Conservation (phyloP, 2,329 filamentous ascomycete genomes). For the Aureobasidium subglaciale region DNA sequence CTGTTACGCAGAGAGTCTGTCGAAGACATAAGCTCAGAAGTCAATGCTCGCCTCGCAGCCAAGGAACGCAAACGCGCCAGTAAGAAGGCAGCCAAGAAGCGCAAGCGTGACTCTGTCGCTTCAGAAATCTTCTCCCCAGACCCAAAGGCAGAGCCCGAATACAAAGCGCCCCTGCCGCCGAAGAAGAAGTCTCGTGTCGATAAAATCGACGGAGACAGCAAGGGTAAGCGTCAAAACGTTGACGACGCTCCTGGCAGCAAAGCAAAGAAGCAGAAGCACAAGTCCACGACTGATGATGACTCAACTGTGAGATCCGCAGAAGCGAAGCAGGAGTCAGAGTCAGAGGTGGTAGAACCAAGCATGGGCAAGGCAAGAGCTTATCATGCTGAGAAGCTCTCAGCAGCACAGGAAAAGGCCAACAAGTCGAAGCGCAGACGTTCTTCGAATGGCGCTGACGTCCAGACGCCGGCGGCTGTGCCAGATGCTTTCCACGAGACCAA, state of each 20-base stretch:
- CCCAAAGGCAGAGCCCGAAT: constrained; percentile 15
- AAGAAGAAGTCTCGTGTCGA: constrained; percentile 14
- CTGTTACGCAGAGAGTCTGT: constrained; percentile 10
- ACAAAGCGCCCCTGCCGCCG: background rate
- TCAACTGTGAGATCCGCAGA: too few relatives aligned
- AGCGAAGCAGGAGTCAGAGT: too few relatives aligned
- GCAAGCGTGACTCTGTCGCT: constrained; percentile 26
- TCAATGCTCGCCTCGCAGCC: constrained; percentile 26
- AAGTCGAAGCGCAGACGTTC: constrained; percentile 12
- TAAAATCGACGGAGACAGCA: background rate
- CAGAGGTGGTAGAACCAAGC: too few relatives aligned
- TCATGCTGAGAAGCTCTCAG: too few relatives aligned
- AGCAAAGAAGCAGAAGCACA: background rate
- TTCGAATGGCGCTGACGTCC: background rate
- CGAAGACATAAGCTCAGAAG: constrained; percentile 27
- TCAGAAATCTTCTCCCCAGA: constrained; percentile 23
- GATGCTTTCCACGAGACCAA: background rate
- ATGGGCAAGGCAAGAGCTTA: too few relatives aligned
- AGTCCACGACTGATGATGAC: background rate
- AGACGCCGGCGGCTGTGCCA: background rate
- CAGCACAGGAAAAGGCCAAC: too few relatives aligned
- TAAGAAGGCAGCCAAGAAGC: constrained; percentile 26
- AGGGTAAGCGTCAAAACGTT: background rate
- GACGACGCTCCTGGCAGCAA: background rate
- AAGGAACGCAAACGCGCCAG: constrained; percentile 24